Percentiles rank a stretch among this genome's conserved stretches.
Conservation (phyloP, 2,329 filamentous ascomycete species). For the Xylaria arbuscula region DNA sequence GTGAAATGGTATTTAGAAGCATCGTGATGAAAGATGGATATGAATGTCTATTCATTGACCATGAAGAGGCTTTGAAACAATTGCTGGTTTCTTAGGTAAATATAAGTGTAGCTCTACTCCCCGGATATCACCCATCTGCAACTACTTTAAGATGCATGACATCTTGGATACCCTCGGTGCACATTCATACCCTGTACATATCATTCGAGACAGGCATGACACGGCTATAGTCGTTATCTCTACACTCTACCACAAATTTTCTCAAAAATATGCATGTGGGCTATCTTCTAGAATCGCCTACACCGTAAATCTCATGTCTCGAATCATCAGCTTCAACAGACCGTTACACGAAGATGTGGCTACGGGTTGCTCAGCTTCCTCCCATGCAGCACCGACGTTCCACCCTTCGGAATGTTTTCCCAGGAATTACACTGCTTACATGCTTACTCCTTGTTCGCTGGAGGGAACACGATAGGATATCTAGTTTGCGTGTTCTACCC, state of each 20-base stretch:
- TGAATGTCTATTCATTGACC: neutral
- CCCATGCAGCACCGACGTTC: neutral
- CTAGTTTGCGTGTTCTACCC: slow-evolving; percentile 5
- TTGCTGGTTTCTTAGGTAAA: neutral
- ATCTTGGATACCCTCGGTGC: neutral
- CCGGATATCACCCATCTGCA: neutral
- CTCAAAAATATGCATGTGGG: neutral
- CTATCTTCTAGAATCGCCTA: neutral
- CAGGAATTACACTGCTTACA: neutral
- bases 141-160: neutral
- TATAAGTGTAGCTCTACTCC: neutral
- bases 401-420: neutral
- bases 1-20: neutral
- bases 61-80: neutral
- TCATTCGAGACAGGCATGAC: neutral
- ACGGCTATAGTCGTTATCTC: neutral
- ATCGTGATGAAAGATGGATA: neutral
- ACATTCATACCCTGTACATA: too few relatives aligned
- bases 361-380: slow-evolving; percentile 9
- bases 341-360: neutral
- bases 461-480: neutral
- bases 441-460: neutral
- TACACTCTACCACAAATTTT: neutral
- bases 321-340: neutral
- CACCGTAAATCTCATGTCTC: neutral